Percentiles rank a stretch among this genome's conserved stretches.
Conservation (phyloP, 2,329 filamentous ascomycete genomes). For the Aphanoascus verrucosus region DNA sequence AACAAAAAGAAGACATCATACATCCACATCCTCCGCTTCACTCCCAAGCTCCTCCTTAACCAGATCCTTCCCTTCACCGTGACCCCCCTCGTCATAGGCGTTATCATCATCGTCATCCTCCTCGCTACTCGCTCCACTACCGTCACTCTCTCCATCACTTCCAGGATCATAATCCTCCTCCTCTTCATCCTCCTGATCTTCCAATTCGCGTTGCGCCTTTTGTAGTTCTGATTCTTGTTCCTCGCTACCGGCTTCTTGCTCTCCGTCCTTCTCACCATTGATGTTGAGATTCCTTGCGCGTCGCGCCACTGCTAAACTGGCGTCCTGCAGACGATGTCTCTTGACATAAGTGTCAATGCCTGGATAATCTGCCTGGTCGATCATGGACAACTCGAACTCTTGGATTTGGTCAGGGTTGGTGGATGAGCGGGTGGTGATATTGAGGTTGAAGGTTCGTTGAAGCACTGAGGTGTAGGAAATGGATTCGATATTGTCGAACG, state of each 20-base stretch:
- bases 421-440: slow-evolving; percentile 38
- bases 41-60: slow-evolving; percentile 36
- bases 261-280: slow-evolving; percentile 30
- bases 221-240: slow-evolving; percentile 50
- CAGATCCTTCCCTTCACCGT: slow-evolving; percentile 27
- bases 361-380: slow-evolving; percentile 52
- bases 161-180: slow-evolving; percentile 44
- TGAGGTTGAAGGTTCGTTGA: slow-evolving; percentile 56
- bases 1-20: neutral
- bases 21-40: slow-evolving; percentile 33
- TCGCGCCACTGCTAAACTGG: slow-evolving; percentile 50
- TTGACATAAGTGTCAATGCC: slow-evolving; percentile 55
- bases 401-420: slow-evolving; percentile 33
- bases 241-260: slow-evolving; percentile 20
- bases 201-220: slow-evolving; percentile 47
- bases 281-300: slow-evolving; percentile 51
- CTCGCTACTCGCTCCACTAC: slow-evolving; percentile 36
- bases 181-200: slow-evolving; percentile 39
- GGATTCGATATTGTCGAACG: slow-evolving; percentile 48
- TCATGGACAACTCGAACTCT: slow-evolving; percentile 55
- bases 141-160: slow-evolving; percentile 40
- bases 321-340: slow-evolving; percentile 51
- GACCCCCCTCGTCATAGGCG: slow-evolving; percentile 22
- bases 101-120: slow-evolving; percentile 26
- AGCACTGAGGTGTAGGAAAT: slow-evolving; percentile 55